Percentiles rank a stretch among this genome's conserved stretches.
phyloP scores from a whole-genome alignment of 2,329 filamentous ascomycete genomes.

The Fusarium sp. region DNA sequence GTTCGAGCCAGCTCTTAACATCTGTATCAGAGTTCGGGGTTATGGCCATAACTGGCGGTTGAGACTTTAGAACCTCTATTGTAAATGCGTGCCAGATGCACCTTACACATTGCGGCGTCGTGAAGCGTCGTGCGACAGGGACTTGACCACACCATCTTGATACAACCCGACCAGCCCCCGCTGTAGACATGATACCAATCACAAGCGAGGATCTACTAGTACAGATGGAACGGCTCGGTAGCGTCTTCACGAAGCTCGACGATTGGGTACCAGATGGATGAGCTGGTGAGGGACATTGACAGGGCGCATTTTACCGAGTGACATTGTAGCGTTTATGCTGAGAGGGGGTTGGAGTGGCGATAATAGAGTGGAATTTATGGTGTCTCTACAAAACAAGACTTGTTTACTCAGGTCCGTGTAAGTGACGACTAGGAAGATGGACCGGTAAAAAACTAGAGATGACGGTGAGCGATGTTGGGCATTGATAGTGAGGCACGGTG shows the following conservation, averaged over 20 bases:
- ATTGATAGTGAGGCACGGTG: constrained; percentile 18
- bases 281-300: constrained; percentile 27
- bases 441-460: constrained; percentile 14
- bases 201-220: constrained; percentile 6
- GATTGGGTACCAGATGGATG: constrained; percentile 32
- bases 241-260: constrained; percentile 34
- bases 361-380: constrained; percentile 12
- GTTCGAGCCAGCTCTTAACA: not conserved
- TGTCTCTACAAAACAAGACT: constrained; percentile 2
- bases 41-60: not conserved
- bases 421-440: constrained; percentile 13
- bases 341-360: constrained; percentile 34
- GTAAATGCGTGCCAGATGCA: constrained; percentile 20
- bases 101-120: constrained; percentile 22
- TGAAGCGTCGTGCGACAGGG: constrained; percentile 34
- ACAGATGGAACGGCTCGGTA: constrained; percentile 22
- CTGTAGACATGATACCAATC: constrained; percentile 21
- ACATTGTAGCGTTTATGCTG: constrained; percentile 17
- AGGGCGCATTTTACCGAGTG: constrained; percentile 14
- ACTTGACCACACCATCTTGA: constrained; percentile 36
- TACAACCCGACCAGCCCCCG: constrained; percentile 2
- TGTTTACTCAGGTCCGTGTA: constrained; percentile 21
- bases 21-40: not conserved
- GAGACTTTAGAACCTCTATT: not conserved
- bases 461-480: constrained; percentile 32